A percentile compares a stretch with the other conserved stretches of the same genome.
Evolutionary conservation across 139 green algal species (phyloP).

Genomic region (Ettlia oleoabundans): DNA sequence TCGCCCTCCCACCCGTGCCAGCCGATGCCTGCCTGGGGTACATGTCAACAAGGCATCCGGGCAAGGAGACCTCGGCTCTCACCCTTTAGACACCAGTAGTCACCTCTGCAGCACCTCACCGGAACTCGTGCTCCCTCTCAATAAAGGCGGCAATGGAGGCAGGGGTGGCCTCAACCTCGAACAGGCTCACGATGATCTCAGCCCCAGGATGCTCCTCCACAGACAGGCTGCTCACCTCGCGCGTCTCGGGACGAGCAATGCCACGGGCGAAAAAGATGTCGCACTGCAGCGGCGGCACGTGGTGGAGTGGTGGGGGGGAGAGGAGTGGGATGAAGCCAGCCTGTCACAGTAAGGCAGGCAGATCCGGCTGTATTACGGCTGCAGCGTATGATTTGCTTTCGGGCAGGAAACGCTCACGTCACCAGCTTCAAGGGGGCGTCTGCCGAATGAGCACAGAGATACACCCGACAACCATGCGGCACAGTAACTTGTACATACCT

Average conservation of each 20-base stretch:
- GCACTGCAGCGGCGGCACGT: constrained; percentile 20
- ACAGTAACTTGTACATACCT: constrained; percentile 7
- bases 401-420: too few relatives aligned
- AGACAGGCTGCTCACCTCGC: constrained; percentile 76
- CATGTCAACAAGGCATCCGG: too few relatives aligned
- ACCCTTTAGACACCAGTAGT: too few relatives aligned
- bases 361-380: background rate
- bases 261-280: constrained; percentile 86
- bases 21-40: too few relatives aligned
- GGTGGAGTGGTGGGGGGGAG: background rate
- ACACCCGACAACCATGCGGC: too few relatives aligned
- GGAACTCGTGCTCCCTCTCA: constrained; percentile 90
- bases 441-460: too few relatives aligned
- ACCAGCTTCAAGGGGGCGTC: background rate
- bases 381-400: background rate
- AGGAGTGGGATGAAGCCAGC: too few relatives aligned
- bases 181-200: constrained; percentile 75
- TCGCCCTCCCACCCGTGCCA: too few relatives aligned
- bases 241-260: constrained; percentile 80
- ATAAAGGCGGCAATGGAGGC: constrained; percentile 75
- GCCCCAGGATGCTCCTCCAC: constrained; percentile 55
- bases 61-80: too few relatives aligned
- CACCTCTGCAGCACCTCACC: constrained; percentile 40
- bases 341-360: background rate
- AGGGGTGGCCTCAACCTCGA: constrained; percentile 67